Base-by-base conservation (phyloP, 331 rosid species). In the Pyrus hybrid region DNA sequence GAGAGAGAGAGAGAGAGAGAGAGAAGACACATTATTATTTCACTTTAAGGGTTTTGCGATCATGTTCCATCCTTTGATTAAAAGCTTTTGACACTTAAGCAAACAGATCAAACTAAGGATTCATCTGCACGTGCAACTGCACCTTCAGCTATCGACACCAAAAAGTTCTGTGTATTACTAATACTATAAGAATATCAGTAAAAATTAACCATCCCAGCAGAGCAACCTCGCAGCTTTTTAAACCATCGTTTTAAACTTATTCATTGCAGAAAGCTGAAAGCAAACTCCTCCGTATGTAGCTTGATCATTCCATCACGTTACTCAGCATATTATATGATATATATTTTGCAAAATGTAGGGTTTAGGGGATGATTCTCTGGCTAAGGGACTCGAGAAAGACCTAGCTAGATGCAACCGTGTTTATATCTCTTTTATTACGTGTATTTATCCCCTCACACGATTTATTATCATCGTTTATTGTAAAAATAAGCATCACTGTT, bases 291-390 rank as follows among this genome's bases (percentile, higher is more conserved):
- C 14, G 33, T 37, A 64, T 23, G 49, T 26, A 22, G 6, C 12
- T 37, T 47, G 26, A 73, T 73, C 77, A 73, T 73, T 73, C 41
- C 43, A 37, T 61, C 68, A 73, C 35, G 77, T 60, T 73, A 17
- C 68, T 32, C n/a, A 51, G 47, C 62, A 71, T 29, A 26, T 26
- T 23, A 25, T 61, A 62, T 43, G 16, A 11, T 11, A 43, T 43
- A 43, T 43, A 0, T 43, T 41, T 41, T 43, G 16, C 49, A 43
- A 43, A 43, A 43, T 45, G 17, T 45, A 13, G 53, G 53, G 18
- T 45, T 45, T 45, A 13, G 53, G 17, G 53, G 18, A 45, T 45
- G 53, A 45, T 45, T 45, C 53, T 13, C 53, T 45, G 53, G 18
- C 53, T 13, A 45, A 13, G 53, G 18, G 53, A 45, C 53, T 4